A percentile compares a stretch with the other conserved stretches of the same genome.
These are phyloP conservation scores for Trichoderma sp. DNA, from an alignment of 2,329 filamentous ascomycete genomes.

Conservation along the genomic window DNA sequence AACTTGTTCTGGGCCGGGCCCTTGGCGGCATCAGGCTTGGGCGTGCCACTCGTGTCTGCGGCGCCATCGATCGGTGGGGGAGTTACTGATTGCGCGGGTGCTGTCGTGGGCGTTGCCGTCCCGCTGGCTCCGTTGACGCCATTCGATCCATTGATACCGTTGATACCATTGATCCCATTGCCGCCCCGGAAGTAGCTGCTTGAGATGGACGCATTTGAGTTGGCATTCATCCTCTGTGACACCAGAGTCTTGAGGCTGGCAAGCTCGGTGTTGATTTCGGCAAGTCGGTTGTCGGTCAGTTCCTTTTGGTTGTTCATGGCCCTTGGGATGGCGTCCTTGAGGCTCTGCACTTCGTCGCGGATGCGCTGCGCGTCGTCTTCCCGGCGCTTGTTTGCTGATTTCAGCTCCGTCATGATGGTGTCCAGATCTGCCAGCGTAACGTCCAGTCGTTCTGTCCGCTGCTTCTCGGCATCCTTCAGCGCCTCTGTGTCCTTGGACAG, in stretches of 20 bases:
- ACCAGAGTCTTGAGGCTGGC: conserved; percentile 90
- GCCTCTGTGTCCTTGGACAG: conserved; percentile 84
- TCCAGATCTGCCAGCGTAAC: conserved; percentile 80
- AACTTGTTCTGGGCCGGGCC: conserved; percentile 30
- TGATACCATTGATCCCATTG: conserved; percentile 15
- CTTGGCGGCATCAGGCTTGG: conserved; percentile 33
- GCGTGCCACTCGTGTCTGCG: conserved; percentile 27
- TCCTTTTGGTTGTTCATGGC: conserved; percentile 87
- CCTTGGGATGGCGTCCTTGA: conserved; percentile 84
- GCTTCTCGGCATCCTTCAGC: conserved; percentile 81
- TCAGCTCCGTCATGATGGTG: conserved; percentile 74
- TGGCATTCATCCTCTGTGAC: conserved; percentile 54
- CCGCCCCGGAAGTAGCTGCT: conserved; percentile 27
- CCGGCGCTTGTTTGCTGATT: conserved; percentile 72
- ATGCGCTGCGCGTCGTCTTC: conserved; percentile 86
- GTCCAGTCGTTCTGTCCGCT: conserved; percentile 80
- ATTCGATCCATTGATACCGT: not conserved
- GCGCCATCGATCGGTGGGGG: conserved; percentile 20
- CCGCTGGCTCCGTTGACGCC: conserved; percentile 24
- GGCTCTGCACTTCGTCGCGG: conserved; percentile 76
- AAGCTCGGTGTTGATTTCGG: conserved; percentile 82
- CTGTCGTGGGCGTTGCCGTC: conserved; percentile 21
- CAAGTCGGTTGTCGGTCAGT: conserved; percentile 72
- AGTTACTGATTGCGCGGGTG: conserved; percentile 7
- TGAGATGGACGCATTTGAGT: conserved; percentile 25